A percentile compares a stretch with the other conserved stretches of the same genome.
Evolutionary conservation across 2,329 filamentous ascomycete genomes (phyloP).

Genomic region (Colletotrichum acutatum): DNA sequence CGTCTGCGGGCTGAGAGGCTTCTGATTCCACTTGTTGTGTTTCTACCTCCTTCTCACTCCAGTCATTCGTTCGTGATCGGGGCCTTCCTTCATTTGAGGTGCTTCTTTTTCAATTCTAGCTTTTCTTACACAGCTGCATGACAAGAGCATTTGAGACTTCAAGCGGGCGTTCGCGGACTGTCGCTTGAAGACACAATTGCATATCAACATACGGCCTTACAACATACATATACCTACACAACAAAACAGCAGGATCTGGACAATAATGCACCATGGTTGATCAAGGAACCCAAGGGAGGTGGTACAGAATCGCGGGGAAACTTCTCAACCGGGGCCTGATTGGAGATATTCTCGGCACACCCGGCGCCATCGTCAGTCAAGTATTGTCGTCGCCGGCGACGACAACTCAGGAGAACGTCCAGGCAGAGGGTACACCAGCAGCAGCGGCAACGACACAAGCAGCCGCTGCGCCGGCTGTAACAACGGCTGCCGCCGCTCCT

Average conservation of each 20-base stretch:
- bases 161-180: not conserved
- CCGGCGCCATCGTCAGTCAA: constrained; percentile 13
- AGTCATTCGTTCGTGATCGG: constrained; percentile 21
- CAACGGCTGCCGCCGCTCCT: constrained; percentile 13
- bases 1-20: not conserved
- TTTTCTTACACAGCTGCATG: not conserved
- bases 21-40: not conserved
- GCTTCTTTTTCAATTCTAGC: not conserved
- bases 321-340: constrained; percentile 17
- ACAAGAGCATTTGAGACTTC: not conserved
- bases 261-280: constrained; percentile 28
- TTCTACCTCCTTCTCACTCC: not conserved
- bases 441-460: constrained; percentile 1
- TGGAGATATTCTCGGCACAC: constrained; percentile 13
- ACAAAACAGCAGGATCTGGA: constrained; percentile 4
- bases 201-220: not conserved
- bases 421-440: not conserved
- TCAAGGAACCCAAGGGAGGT: constrained; percentile 12
- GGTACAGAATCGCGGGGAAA: not conserved
- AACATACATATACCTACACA: not conserved
- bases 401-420: constrained; percentile 1
- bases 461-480: constrained; percentile 7
- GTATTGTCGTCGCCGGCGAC: constrained; percentile 27
- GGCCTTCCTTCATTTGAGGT: not conserved
- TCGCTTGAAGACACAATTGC: not conserved